Evolutionary conservation across 495 filamentous ascomycete genomes (phyloP).

Genomic region (Penicillium nucicola): DNA sequence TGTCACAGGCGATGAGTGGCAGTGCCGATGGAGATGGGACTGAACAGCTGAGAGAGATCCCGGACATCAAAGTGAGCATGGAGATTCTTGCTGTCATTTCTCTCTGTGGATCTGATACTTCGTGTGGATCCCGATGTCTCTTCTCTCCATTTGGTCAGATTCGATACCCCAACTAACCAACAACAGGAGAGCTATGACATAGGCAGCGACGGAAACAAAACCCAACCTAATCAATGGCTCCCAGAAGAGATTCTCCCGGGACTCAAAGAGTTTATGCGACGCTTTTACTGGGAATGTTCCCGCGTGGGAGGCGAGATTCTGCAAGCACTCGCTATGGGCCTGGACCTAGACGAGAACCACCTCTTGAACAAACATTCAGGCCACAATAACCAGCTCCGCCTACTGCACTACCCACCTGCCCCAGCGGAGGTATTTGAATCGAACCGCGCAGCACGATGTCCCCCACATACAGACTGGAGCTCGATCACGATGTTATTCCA

Average conservation of each 20-base stretch:
- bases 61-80: constrained; percentile 35
- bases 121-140: too few relatives aligned
- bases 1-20: constrained; percentile 53
- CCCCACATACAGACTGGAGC: constrained; percentile 52
- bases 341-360: constrained; percentile 47
- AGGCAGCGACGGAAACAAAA: constrained; percentile 52
- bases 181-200: constrained; percentile 64
- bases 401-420: constrained; percentile 65
- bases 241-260: constrained; percentile 56
- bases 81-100: background rate
- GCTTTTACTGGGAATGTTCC: constrained; percentile 55
- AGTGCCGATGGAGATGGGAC: constrained; percentile 35
- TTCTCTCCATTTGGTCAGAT: background rate
- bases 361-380: constrained; percentile 53
- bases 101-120: background rate
- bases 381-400: constrained; percentile 58
- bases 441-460: constrained; percentile 47
- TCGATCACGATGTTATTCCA: constrained; percentile 52
- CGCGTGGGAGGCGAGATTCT: constrained; percentile 43
- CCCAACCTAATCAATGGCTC: constrained; percentile 65
- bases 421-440: constrained; percentile 44
- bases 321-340: constrained; percentile 50
- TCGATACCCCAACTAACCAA: background rate
- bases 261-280: constrained; percentile 55
- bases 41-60: constrained; percentile 30